Conservation (phyloP, 495 filamentous ascomycete species). For the Aspergillus avenaceus region DNA sequence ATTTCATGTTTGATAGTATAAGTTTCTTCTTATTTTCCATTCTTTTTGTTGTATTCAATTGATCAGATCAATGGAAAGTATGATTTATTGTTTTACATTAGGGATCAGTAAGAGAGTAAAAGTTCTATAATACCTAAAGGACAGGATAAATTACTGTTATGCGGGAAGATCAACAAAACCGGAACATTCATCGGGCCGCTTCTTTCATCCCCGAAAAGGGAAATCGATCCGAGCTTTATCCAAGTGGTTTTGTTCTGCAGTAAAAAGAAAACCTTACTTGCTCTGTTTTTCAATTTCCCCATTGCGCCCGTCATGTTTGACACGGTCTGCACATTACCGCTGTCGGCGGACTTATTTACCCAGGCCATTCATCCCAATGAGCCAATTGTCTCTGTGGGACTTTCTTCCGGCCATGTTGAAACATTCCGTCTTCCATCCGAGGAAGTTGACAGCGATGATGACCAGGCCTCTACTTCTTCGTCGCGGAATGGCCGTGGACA, state of each 20-base stretch:
- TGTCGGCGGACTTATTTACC: conserved; percentile 82
- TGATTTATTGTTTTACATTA: neutral
- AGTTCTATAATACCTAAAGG: no score
- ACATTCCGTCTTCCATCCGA: conserved; percentile 71
- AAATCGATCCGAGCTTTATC: conserved; percentile 1
- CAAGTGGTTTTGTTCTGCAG: neutral
- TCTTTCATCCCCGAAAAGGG: conserved; percentile 12
- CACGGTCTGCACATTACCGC: conserved; percentile 82
- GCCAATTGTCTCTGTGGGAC: conserved; percentile 79
- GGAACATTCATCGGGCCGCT: conserved; percentile 25
- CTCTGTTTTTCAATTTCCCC: neutral
- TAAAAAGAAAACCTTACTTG: conserved; percentile 6
- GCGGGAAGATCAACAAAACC: no score
- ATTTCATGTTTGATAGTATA: neutral
- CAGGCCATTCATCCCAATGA: conserved; percentile 81
- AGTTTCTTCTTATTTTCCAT: neutral
- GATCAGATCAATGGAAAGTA: neutral
- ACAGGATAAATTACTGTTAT: neutral
- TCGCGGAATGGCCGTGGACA: conserved; percentile 59
- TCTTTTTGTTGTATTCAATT: conserved; percentile 7
- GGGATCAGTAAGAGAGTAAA: no score
- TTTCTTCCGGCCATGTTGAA: conserved; percentile 82
- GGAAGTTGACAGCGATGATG: conserved; percentile 41
- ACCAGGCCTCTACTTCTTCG: conserved; percentile 40
- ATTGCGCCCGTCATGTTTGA: conserved; percentile 58